Evolutionary conservation across 225 moss, liverwort and hornwort species (phyloP), one percentile per base, ranked within the genome.

Genomic region (Antitrichia curtipendula): DNA sequence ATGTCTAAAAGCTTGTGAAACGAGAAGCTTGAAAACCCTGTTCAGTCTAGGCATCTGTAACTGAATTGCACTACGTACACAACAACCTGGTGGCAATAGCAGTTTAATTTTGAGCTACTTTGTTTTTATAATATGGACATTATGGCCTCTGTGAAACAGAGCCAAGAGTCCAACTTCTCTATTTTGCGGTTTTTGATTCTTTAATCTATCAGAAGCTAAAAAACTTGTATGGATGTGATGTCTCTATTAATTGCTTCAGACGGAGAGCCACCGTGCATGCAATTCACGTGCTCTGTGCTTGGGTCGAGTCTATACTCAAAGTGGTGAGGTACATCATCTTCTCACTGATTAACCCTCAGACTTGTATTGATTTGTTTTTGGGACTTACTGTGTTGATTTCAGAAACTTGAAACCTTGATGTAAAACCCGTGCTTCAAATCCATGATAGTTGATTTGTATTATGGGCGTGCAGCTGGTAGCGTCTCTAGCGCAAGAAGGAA

Each of bases 401-500:
- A 8, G 62, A 50, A 36, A 19, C 61, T 79, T 52, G 75, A 76
- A 87, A 36, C 64, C 10, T 31, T 31, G 24, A 38, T 63, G 60
- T 13, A 65, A 69, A 65, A 22, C 40, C 40, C 38, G 50, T 50
- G 34, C 49, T 62, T 32, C 13, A 49, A 49, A 11, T 58, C 58
- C 5, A 23, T 38, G 59, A 22, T 75, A 66, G 57, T 60, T 74
- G 57, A 56, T n/a, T 10, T 12, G 25, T 41, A 57, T 72, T 85
- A 41, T 75, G 70, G 29, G 41, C 64, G 73, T 92, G 91, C 90
- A 96, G 95, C 89, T 95, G 61, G 95, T 95, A 32, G 92, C 92
- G 81, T 90, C 96, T 16, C 82, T 95, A 19, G 85, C 95, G 82
- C 96, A 96, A 90, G 95, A 96, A 84, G 95, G 96, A 54, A 60